phyloP scores from a whole-genome alignment of 352 stramenopile genomes.

The Pythium utonaiense region DNA sequence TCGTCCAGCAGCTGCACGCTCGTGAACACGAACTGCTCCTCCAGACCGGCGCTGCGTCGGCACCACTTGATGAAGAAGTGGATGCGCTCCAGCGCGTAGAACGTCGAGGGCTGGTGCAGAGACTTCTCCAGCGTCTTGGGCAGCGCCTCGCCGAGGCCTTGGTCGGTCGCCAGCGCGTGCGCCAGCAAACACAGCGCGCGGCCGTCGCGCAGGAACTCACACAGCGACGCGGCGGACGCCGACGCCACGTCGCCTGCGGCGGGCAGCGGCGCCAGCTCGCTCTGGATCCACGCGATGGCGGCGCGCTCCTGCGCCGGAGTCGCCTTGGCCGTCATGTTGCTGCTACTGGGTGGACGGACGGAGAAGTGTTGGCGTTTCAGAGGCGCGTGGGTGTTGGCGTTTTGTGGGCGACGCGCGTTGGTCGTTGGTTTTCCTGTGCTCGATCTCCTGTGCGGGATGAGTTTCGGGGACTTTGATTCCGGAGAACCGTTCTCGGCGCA shows the following conservation, averaged over 20 bases:
- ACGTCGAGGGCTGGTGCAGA: constrained; percentile 65
- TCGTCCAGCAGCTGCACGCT: constrained; percentile 81
- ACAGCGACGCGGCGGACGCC: constrained; percentile 37
- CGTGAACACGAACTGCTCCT: constrained; percentile 75
- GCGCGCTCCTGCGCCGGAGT: constrained; percentile 8
- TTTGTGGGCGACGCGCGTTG: background rate
- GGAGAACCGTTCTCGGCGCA: constrained; percentile 1
- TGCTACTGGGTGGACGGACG: background rate
- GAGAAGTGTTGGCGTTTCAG: background rate
- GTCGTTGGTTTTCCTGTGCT: too few species aligned
- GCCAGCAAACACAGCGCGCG: constrained; percentile 71
- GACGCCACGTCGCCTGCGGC: constrained; percentile 30
- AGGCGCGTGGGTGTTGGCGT: background rate
- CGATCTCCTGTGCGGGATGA: too few species aligned
- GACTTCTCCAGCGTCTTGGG: constrained; percentile 73
- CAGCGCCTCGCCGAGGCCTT: constrained; percentile 26
- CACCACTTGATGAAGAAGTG: constrained; percentile 87
- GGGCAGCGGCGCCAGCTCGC: constrained; percentile 42
- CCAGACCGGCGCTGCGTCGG: constrained; percentile 41
- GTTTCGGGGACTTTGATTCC: background rate
- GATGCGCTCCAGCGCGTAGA: constrained; percentile 80
- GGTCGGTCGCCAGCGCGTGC: constrained; percentile 33
- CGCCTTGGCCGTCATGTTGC: constrained; percentile 9
- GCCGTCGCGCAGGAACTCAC: constrained; percentile 70
- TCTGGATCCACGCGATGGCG: constrained; percentile 54